Evolutionary conservation across 495 filamentous ascomycete genomes (phyloP).

Genomic region (Podospora pseudoanserina): DNA sequence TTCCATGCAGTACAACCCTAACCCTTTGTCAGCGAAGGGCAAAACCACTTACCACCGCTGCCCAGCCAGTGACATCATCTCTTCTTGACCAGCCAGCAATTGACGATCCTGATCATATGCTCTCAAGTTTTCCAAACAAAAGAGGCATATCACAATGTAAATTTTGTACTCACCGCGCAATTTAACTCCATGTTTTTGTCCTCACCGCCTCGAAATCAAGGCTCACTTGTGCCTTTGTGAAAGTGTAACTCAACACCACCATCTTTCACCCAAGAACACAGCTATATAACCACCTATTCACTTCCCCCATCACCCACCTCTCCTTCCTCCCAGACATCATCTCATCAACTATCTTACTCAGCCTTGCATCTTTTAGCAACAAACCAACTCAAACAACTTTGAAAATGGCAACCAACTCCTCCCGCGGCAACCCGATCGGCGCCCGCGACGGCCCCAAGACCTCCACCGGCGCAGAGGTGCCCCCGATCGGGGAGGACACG

Average conservation of each 20-base stretch:
- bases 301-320: background rate
- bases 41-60: background rate
- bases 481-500: conserved; percentile 15
- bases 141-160: background rate
- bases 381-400: conserved; percentile 2
- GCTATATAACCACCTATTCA: background rate
- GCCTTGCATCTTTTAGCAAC: background rate
- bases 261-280: background rate
- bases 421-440: conserved; percentile 31
- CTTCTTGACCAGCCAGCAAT: background rate
- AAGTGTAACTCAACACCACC: background rate
- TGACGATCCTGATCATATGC: background rate
- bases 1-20: background rate
- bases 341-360: background rate
- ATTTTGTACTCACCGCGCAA: background rate
- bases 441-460: conserved; percentile 20
- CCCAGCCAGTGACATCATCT: conserved; percentile 2
- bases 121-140: background rate
- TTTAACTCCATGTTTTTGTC: background rate
- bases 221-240: background rate
- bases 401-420: conserved; percentile 34
- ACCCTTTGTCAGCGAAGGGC: background rate
- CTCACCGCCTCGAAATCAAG: background rate
- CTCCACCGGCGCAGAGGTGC: background rate
- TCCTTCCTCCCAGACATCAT: background rate